Evolutionary conservation across 169 alveolate species (phyloP).

Genomic region (Plasmodium ovale): DNA sequence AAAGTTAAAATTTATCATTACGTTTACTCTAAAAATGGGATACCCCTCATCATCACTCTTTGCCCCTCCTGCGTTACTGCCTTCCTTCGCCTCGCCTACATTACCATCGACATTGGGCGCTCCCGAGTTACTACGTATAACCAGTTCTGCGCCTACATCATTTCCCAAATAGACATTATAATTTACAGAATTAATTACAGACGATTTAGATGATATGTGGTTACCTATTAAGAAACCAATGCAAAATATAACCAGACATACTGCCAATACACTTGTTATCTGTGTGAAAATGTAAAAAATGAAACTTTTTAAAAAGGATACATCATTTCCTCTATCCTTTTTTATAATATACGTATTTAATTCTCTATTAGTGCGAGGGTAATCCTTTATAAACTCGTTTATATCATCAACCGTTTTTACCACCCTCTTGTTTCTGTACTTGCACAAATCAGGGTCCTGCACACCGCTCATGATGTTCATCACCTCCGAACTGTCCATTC

Average conservation of each 20-base stretch:
- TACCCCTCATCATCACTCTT: background rate
- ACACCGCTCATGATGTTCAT: too few relatives aligned
- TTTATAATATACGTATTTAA: conserved; percentile 61
- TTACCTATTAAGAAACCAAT: conserved; percentile 70
- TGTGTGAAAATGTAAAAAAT: conserved; percentile 65
- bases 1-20: conserved; percentile 67
- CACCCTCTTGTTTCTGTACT: conserved; percentile 43
- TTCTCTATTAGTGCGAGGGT: conserved; percentile 67
- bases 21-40: conserved; percentile 13
- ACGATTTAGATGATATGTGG: conserved; percentile 63
- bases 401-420: conserved; percentile 59
- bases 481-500: conserved; percentile 12
- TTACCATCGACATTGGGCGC: background rate
- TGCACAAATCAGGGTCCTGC: background rate
- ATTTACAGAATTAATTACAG: conserved; percentile 38
- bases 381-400: conserved; percentile 46
- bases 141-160: conserved; percentile 34
- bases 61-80: too few relatives aligned
- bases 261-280: conserved; percentile 62
- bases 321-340: conserved; percentile 38
- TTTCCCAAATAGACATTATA: conserved; percentile 23
- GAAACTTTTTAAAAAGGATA: conserved; percentile 63
- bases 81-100: too few relatives aligned
- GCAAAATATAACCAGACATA: conserved; percentile 55
- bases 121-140: background rate